phyloP scores from a whole-genome alignment of 2,329 filamentous ascomycete species.

The Apiospora pterosperma region DNA sequence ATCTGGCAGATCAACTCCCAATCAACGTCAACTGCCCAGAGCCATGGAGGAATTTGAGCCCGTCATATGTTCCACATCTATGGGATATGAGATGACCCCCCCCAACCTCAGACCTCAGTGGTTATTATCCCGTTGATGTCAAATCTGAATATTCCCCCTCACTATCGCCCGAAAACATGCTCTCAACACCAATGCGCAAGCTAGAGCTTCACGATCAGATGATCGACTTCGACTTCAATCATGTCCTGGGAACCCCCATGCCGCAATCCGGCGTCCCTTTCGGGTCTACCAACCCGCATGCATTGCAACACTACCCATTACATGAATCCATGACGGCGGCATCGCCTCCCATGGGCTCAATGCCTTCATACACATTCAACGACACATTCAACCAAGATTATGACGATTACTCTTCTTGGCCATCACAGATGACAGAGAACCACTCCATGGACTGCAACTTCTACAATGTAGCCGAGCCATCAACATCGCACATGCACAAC shows the following conservation, averaged over 20 bases:
- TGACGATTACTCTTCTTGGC: not conserved
- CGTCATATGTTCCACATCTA: constrained; percentile 19
- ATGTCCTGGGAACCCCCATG: constrained; percentile 14
- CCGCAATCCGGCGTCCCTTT: constrained; percentile 10
- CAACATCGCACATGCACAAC: not conserved
- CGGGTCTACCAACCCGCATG: constrained; percentile 14
- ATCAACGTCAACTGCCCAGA: constrained; percentile 13
- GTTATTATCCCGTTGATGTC: constrained; percentile 21
- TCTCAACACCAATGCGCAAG: constrained; percentile 20
- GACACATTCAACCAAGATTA: constrained; percentile 10
- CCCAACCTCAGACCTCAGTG: constrained; percentile 25
- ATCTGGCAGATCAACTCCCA: constrained; percentile 30
- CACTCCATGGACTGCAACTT: not conserved
- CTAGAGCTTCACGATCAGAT: constrained; percentile 16
- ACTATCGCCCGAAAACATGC: constrained; percentile 14
- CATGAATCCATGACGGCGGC: constrained; percentile 2
- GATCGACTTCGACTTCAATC: constrained; percentile 22
- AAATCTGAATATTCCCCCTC: not conserved
- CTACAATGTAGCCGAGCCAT: not conserved
- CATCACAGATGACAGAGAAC: not conserved
- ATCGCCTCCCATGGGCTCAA: constrained; percentile 14
- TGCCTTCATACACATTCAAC: constrained; percentile 14
- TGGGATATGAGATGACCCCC: constrained; percentile 28
- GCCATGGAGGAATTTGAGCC: constrained; percentile 22
- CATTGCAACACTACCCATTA: constrained; percentile 14